Evolutionary conservation across 257 asterid genomes (phyloP).

Genomic region (Solanum neorickii): DNA sequence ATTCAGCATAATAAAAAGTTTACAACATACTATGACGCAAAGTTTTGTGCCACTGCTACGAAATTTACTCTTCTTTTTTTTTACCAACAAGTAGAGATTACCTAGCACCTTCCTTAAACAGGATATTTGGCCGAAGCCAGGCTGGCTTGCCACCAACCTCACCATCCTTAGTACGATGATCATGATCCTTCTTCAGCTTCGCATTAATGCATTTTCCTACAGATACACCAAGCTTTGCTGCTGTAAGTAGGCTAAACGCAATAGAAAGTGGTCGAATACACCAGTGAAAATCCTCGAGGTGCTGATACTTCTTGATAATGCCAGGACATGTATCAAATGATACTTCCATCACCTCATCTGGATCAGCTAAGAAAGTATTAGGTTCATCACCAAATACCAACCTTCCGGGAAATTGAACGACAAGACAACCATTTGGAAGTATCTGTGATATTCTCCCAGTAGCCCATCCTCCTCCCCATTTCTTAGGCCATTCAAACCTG

Average conservation of each 20-base stretch:
- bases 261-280: slow-evolving; percentile 40
- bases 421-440: slow-evolving; percentile 56
- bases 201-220: slow-evolving; percentile 23
- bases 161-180: slow-evolving; percentile 1
- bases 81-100: neutral
- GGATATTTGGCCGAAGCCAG: slow-evolving; percentile 16
- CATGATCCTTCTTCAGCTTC: slow-evolving; percentile 6
- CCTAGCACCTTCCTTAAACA: slow-evolving; percentile 14
- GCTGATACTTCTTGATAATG: slow-evolving; percentile 45
- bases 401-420: slow-evolving; percentile 40
- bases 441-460: slow-evolving; percentile 37
- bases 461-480: slow-evolving; percentile 33
- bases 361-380: slow-evolving; percentile 35
- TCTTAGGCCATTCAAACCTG: slow-evolving; percentile 45
- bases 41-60: neutral
- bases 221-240: slow-evolving; percentile 26
- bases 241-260: slow-evolving; percentile 20
- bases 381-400: slow-evolving; percentile 18
- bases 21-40: neutral
- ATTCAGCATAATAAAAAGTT: neutral
- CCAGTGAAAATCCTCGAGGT: slow-evolving; percentile 57
- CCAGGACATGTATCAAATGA: slow-evolving; percentile 46
- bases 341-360: slow-evolving; percentile 41
- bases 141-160: slow-evolving; percentile 6
- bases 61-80: neutral